Percentiles rank a stretch among this genome's conserved stretches.
Conservation (phyloP, 176 grass and related monocot genomes). For the Melocanna baccifera region DNA sequence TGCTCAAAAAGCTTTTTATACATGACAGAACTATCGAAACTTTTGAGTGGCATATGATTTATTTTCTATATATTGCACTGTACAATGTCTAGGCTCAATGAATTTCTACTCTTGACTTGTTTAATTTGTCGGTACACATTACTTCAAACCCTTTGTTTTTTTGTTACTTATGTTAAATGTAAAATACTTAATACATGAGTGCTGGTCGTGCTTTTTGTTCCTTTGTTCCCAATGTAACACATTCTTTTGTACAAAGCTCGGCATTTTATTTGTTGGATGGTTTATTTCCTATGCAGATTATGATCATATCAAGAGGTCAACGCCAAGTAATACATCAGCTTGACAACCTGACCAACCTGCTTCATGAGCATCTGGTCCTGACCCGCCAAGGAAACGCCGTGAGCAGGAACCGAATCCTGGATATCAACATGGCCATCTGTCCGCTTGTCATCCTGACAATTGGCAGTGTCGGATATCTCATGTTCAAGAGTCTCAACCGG, state of each 20-base stretch:
- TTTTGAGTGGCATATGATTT: neutral
- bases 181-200: neutral
- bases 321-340: conserved; percentile 86
- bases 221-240: neutral
- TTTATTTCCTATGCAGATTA: conserved; percentile 53
- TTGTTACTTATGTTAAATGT: neutral
- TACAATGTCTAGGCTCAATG: neutral
- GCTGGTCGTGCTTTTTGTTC: neutral
- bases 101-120: neutral
- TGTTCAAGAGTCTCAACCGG: conserved; percentile 49
- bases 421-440: conserved; percentile 39
- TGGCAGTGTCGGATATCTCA: conserved; percentile 50
- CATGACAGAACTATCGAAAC: too few relatives aligned
- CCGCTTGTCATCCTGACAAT: conserved; percentile 56
- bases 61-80: neutral
- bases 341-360: conserved; percentile 66
- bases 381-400: conserved; percentile 39
- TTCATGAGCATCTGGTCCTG: conserved; percentile 65
- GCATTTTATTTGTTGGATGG: neutral
- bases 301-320: conserved; percentile 69
- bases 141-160: neutral
- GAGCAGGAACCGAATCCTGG: conserved; percentile 38
- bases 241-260: conserved; percentile 9
- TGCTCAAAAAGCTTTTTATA: too few relatives aligned
- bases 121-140: neutral